phyloP scores from a whole-genome alignment of 2,329 filamentous ascomycete genomes.

The Pseudogymnoascus verrucosus region DNA sequence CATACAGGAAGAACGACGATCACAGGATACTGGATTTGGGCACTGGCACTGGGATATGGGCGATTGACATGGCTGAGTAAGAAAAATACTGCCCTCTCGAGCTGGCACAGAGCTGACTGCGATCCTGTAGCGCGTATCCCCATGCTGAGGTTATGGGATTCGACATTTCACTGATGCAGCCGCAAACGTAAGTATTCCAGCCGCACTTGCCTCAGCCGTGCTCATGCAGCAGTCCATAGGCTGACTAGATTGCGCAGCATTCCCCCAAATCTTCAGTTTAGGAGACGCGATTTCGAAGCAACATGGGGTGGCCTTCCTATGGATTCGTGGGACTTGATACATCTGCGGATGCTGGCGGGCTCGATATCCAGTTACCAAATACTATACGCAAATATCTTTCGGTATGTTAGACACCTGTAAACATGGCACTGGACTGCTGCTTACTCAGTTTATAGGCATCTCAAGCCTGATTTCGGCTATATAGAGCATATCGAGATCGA shows the following conservation, averaged over 20 bases:
- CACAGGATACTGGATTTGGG: constrained; percentile 58
- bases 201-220: constrained; percentile 32
- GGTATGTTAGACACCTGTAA: constrained; percentile 38
- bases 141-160: constrained; percentile 52
- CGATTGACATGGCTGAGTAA: constrained; percentile 75
- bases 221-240: constrained; percentile 23
- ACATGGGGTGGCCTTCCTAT: constrained; percentile 50
- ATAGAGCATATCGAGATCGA: constrained; percentile 90
- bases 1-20: constrained; percentile 23
- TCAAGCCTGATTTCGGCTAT: constrained; percentile 65
- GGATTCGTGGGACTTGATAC: constrained; percentile 59
- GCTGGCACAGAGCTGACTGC: constrained; percentile 3
- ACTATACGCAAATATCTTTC: constrained; percentile 63
- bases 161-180: constrained; percentile 56
- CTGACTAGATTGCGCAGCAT: constrained; percentile 45
- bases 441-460: constrained; percentile 46
- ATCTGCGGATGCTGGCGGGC: constrained; percentile 71
- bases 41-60: constrained; percentile 87
- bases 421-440: background rate
- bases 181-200: constrained; percentile 37
- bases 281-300: constrained; percentile 69
- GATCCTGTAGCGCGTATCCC: constrained; percentile 40
- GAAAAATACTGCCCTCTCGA: constrained; percentile 28
- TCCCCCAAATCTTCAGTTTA: constrained; percentile 60
- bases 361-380: constrained; percentile 68